Conservation (phyloP, 495 filamentous ascomycete species). For the Diplogelasinospora grovesii region DNA sequence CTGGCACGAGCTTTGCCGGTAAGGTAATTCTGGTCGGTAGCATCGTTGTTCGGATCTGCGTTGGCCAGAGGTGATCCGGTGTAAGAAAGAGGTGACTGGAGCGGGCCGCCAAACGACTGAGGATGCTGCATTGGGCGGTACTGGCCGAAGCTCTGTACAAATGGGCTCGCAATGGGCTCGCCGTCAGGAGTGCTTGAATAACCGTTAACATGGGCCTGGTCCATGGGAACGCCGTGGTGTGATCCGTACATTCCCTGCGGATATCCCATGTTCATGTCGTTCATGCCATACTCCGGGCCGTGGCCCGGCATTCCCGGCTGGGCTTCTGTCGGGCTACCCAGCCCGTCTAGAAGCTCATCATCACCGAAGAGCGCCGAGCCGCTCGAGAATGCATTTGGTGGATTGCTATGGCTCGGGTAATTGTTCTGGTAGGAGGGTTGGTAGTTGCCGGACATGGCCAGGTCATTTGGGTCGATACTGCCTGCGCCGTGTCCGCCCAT, state of each 20-base stretch:
- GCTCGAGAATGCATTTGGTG: slow-evolving; percentile 31
- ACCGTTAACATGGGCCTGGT: slow-evolving; percentile 57
- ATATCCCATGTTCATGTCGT: slow-evolving; percentile 42
- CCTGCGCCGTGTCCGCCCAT: slow-evolving; percentile 56
- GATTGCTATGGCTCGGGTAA: slow-evolving; percentile 31
- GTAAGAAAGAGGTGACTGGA: slow-evolving; percentile 47
- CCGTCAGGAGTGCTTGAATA: slow-evolving; percentile 86
- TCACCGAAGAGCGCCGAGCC: slow-evolving; percentile 52
- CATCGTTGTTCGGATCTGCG: slow-evolving; percentile 52
- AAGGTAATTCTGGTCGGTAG: slow-evolving; percentile 43
- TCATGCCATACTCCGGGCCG: slow-evolving; percentile 42
- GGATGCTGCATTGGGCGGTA: slow-evolving; percentile 57
- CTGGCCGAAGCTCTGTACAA: slow-evolving; percentile 67
- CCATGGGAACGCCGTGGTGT: slow-evolving; percentile 40
- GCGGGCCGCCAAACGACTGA: slow-evolving; percentile 42
- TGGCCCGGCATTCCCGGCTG: slow-evolving; percentile 42
- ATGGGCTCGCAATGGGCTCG: slow-evolving; percentile 81
- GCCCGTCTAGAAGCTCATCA: slow-evolving; percentile 58
- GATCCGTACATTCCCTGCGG: slow-evolving; percentile 39
- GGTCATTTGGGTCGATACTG: slow-evolving; percentile 78
- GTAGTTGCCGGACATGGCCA: slow-evolving; percentile 56
- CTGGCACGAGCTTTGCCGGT: slow-evolving; percentile 49
- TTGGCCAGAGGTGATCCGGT: slow-evolving; percentile 45
- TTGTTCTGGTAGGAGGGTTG: slow-evolving; percentile 34
- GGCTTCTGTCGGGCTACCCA: slow-evolving; percentile 42